Conservation (phyloP, 75 land plant genomes). For the Selaginella moellendorffii region DNA sequence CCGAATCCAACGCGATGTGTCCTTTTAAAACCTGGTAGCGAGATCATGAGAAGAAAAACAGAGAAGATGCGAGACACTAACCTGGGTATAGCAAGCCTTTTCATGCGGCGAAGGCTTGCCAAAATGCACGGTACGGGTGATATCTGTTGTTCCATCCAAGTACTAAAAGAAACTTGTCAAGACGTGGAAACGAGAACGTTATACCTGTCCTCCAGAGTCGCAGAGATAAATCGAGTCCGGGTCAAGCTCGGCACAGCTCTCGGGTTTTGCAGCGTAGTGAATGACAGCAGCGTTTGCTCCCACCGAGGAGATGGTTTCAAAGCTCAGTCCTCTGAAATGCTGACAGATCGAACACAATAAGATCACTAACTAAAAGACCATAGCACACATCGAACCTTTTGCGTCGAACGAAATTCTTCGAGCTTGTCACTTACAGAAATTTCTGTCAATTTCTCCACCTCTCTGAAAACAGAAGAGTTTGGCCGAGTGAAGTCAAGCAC, state of each 20-base stretch:
- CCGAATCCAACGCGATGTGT: background rate
- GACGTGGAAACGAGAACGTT: background rate
- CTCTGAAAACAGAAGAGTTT: slow-evolving; percentile 30
- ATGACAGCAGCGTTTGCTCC: slow-evolving; percentile 97
- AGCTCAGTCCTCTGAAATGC: slow-evolving; percentile 92
- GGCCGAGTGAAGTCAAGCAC: background rate
- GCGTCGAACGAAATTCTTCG: slow-evolving; percentile 70
- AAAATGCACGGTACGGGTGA: slow-evolving; percentile 94
- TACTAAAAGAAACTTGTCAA: slow-evolving; percentile 36
- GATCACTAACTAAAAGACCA: too few relatives aligned
- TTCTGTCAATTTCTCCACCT: slow-evolving; percentile 57
- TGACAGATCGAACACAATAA: too few relatives aligned
- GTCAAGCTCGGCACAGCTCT: slow-evolving; percentile 76
- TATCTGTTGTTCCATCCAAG: slow-evolving; percentile 96
- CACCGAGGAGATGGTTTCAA: slow-evolving; percentile 95
- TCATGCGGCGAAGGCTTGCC: slow-evolving; percentile 93
- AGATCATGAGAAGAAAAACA: too few relatives aligned
- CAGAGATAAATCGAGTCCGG: slow-evolving; percentile 75
- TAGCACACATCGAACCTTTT: too few relatives aligned
- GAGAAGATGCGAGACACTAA: too few relatives aligned
- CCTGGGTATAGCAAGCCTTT: slow-evolving; percentile 86
- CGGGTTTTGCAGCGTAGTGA: slow-evolving; percentile 58
- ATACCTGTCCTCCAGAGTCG: slow-evolving; percentile 98
- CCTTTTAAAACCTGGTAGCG: slow-evolving; percentile 20
- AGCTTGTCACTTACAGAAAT: slow-evolving; percentile 85